phyloP scores from a whole-genome alignment of 2,329 filamentous ascomycete species.

The Trichophyton schoenleinii region DNA sequence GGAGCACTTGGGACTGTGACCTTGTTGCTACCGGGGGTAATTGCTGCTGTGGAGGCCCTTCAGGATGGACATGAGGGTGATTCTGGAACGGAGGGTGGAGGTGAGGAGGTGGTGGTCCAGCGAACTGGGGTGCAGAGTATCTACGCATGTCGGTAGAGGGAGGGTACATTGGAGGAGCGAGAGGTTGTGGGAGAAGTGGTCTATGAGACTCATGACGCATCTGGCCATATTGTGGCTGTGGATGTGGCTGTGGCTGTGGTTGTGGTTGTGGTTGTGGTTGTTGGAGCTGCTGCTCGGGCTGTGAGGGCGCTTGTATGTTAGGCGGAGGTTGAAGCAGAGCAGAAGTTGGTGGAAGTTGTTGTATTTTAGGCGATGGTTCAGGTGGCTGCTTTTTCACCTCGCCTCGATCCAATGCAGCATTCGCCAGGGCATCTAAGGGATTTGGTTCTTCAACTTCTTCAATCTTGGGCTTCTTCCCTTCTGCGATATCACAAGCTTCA shows the following conservation, averaged over 20 bases:
- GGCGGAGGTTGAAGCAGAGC: neutral
- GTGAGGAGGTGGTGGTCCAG: neutral
- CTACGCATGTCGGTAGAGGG: slow-evolving; percentile 16
- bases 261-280: slow-evolving; percentile 10
- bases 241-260: slow-evolving; percentile 10
- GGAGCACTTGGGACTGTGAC: slow-evolving; percentile 14
- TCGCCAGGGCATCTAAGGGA: slow-evolving; percentile 26
- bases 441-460: slow-evolving; percentile 20
- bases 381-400: slow-evolving; percentile 1
- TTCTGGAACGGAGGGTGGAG: neutral
- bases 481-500: slow-evolving; percentile 17
- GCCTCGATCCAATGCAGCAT: slow-evolving; percentile 13
- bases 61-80: neutral
- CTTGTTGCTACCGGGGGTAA: slow-evolving; percentile 23
- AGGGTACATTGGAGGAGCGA: slow-evolving; percentile 21
- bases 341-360: slow-evolving; percentile 15
- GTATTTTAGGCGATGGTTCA: slow-evolving; percentile 13
- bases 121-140: neutral
- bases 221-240: slow-evolving; percentile 12
- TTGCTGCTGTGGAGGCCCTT: slow-evolving; percentile 13
- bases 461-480: slow-evolving; percentile 16
- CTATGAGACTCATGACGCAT: slow-evolving; percentile 15
- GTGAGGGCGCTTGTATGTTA: neutral
- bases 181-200: slow-evolving; percentile 22
- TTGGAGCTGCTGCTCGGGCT: slow-evolving; percentile 26